These are phyloP conservation scores for Neurospora sp. DNA, from an alignment of 2,329 filamentous ascomycete genomes.

Conservation along the genomic window DNA sequence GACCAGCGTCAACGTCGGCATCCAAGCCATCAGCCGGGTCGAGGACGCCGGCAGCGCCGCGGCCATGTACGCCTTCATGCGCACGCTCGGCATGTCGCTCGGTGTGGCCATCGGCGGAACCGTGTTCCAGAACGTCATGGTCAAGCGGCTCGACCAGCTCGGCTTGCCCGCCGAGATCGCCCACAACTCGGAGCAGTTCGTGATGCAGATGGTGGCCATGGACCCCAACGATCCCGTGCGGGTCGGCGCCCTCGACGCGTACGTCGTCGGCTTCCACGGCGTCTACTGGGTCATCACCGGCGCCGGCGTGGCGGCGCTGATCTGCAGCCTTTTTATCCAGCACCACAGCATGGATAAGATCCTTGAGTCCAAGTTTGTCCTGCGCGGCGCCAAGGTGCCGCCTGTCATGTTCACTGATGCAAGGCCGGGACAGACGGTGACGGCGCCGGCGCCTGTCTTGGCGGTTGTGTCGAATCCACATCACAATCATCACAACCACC, in stretches of 20 bases:
- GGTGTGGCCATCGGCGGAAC: constrained; percentile 32
- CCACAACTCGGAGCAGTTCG: constrained; percentile 20
- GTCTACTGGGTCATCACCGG: constrained; percentile 20
- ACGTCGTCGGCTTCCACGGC: constrained; percentile 17
- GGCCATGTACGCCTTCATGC: constrained; percentile 31
- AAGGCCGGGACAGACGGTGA: not conserved
- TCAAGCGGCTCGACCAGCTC: constrained; percentile 21
- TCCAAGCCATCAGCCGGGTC: constrained; percentile 27
- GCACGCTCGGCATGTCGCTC: constrained; percentile 31
- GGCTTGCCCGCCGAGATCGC: constrained; percentile 23
- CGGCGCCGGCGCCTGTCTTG: not conserved
- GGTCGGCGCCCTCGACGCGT: constrained; percentile 15
- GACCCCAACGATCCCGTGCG: constrained; percentile 12
- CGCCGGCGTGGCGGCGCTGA: constrained; percentile 10
- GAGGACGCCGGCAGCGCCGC: constrained; percentile 29
- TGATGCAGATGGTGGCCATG: constrained; percentile 15
- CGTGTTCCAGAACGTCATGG: constrained; percentile 32
- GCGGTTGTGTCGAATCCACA: not conserved
- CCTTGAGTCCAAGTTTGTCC: constrained; percentile 15
- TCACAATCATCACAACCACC: not conserved
- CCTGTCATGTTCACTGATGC: not conserved
- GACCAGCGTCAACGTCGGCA: constrained; percentile 29
- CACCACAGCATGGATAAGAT: constrained; percentile 19
- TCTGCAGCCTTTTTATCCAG: constrained; percentile 14
- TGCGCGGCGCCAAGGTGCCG: constrained; percentile 10